Conservation (phyloP, 768 basidiomycete genomes). For the Gymnopilus dilepis region DNA sequence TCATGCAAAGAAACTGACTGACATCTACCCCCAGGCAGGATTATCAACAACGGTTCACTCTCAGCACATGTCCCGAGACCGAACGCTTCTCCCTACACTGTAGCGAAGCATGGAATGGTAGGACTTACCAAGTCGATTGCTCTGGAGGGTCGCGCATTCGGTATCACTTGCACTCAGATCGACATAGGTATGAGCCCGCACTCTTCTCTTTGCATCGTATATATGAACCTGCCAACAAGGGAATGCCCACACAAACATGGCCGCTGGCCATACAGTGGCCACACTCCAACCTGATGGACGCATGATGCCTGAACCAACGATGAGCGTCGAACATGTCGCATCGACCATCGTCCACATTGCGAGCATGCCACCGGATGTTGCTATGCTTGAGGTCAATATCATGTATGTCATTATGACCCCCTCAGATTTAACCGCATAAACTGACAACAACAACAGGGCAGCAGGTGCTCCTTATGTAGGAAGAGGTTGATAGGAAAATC, state of each 20-base stretch:
- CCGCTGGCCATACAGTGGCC: conserved; percentile 49
- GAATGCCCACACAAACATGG: conserved; percentile 74
- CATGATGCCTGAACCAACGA: conserved; percentile 59
- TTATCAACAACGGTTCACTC: conserved; percentile 89
- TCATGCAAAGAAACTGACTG: neutral
- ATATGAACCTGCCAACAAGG: conserved; percentile 41
- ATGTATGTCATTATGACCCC: conserved; percentile 50
- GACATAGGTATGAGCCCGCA: conserved; percentile 67
- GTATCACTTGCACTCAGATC: conserved; percentile 81
- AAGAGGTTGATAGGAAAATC: conserved; percentile 27
- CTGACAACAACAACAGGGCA: conserved; percentile 26
- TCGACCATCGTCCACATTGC: conserved; percentile 75
- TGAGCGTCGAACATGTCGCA: conserved; percentile 76
- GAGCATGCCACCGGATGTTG: conserved; percentile 67
- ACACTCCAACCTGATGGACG: conserved; percentile 74
- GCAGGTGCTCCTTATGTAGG: conserved; percentile 36
- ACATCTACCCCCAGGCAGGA: conserved; percentile 50
- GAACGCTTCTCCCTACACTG: conserved; percentile 66
- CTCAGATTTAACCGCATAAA: neutral
- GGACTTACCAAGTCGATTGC: conserved; percentile 79
- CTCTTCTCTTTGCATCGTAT: neutral
- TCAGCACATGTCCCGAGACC: conserved; percentile 76
- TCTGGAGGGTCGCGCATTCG: conserved; percentile 75
- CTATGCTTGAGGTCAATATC: conserved; percentile 73
- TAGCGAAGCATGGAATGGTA: conserved; percentile 80